Evolutionary conservation across 345 rosid species (phyloP), one percentile per base, ranked within the genome.

Genomic region (Euphorbia tirucalli): DNA sequence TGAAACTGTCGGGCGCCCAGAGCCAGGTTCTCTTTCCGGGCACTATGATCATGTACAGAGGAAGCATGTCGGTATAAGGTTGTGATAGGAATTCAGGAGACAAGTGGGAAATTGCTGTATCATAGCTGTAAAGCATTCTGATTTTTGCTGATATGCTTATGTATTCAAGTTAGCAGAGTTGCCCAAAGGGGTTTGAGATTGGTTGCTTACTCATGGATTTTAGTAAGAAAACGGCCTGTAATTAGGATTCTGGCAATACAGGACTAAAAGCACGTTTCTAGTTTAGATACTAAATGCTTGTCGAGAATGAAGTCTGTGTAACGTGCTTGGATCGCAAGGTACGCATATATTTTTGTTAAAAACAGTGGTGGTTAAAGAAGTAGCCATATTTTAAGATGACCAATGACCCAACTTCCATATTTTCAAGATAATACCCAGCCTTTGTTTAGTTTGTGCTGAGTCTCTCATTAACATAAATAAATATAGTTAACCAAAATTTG

Each of bases 101-200:
- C 49, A 79, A 66, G 78, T 70, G 66, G 72, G 64, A 62, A 70
- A 35, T 63, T 66, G 37, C 37, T 71, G 70, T 68, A 55, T 32
- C 41, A 35, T 59, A 70, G 72, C 43, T 18, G 0, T 48, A 61
- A n/a, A 68, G 66, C 55, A 41, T 68, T 73, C 5, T 65, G 67
- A 72, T 55, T 74, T 72, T 58, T 69, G 66, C 70, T 73, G 71
- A 59, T 71, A 50, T 46, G 52, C 18, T 41, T 41, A 7, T 67
- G 74, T 68, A 68, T 30, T 2, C 74, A 81, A 63, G 62, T 25
- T 75, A 32, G 69, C 48, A 62, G 60, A 59, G 72, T 64, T 56
- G 13, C 69, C 75, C 66, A 7, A 35, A 72, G 46, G 74, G 77
- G 30, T 37, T 37, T 1, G 41, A 32, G 49, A 69, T 63, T 66